A percentile compares a stretch with the other conserved stretches of the same genome.
phyloP scores from a whole-genome alignment of 345 rosid genomes.

The Syzygium grande region DNA sequence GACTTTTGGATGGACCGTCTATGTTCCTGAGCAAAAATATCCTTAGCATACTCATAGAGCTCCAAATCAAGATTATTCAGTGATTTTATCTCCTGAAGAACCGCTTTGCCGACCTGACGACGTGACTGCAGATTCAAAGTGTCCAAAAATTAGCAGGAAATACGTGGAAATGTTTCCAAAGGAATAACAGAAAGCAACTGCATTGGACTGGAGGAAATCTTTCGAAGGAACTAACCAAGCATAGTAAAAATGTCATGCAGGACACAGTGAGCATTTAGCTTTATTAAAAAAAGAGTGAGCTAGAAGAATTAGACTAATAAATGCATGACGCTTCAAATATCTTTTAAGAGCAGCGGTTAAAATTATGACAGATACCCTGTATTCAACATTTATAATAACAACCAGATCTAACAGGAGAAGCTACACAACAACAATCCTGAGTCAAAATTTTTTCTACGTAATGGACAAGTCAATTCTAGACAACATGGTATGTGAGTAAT shows the following conservation, averaged over 20 bases:
- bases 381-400: neutral
- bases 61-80: conserved; percentile 77
- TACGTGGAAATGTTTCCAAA: neutral
- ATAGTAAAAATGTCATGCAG: neutral
- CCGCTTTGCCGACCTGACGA: conserved; percentile 32
- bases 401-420: neutral
- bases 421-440: neutral
- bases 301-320: neutral
- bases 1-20: conserved; percentile 12
- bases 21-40: conserved; percentile 61
- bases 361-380: neutral
- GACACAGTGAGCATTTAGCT: neutral
- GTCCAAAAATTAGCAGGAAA: neutral
- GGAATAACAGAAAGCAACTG: neutral
- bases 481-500: neutral
- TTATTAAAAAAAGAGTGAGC: neutral
- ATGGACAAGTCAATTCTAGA: neutral
- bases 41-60: conserved; percentile 72
- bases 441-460: neutral
- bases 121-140: conserved; percentile 45
- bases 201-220: neutral
- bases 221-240: neutral
- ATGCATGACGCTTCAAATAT: neutral
- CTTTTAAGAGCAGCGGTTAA: neutral
- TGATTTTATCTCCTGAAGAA: conserved; percentile 57